Conservation (phyloP, 164 flowering plant species). For the Nymphaea thermarum region DNA sequence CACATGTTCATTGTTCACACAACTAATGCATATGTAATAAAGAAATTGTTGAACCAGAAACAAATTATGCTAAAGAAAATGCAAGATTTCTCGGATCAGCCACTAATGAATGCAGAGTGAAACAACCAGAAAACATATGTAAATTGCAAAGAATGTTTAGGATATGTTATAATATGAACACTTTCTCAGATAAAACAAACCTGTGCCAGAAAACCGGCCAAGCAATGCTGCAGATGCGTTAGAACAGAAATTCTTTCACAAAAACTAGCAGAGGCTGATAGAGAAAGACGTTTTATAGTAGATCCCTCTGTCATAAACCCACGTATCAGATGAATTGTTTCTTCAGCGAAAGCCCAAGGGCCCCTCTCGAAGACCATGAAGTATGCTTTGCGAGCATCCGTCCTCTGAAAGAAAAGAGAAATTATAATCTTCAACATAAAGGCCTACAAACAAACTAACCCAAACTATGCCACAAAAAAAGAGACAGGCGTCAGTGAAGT, state of each 20-base stretch:
- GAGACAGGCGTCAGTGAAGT: background rate
- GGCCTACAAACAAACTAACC: background rate
- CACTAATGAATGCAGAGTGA: background rate
- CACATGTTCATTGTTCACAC: background rate
- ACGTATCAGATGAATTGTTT: constrained; percentile 33
- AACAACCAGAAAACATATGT: background rate
- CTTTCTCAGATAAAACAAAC: constrained; percentile 20
- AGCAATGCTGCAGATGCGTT: constrained; percentile 36
- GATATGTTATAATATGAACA: too few species aligned
- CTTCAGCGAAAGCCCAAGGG: constrained; percentile 63
- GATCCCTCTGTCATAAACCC: constrained; percentile 36
- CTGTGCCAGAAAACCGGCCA: constrained; percentile 80
- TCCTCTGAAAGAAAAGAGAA: constrained; percentile 25
- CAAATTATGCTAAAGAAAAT: too few species aligned
- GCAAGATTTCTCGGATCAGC: too few species aligned
- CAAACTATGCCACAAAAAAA: constrained; percentile 11
- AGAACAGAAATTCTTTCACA: constrained; percentile 55
- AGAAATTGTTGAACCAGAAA: too few species aligned
- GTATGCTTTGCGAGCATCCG: constrained; percentile 48
- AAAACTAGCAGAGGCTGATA: constrained; percentile 48
- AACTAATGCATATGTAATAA: too few species aligned
- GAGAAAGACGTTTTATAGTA: constrained; percentile 34
- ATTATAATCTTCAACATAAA: constrained; percentile 1
- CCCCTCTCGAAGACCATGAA: constrained; percentile 90
- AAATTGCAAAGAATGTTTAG: too few species aligned